Conservation (phyloP, 495 filamentous ascomycete genomes). For the Xylaria castorea region DNA sequence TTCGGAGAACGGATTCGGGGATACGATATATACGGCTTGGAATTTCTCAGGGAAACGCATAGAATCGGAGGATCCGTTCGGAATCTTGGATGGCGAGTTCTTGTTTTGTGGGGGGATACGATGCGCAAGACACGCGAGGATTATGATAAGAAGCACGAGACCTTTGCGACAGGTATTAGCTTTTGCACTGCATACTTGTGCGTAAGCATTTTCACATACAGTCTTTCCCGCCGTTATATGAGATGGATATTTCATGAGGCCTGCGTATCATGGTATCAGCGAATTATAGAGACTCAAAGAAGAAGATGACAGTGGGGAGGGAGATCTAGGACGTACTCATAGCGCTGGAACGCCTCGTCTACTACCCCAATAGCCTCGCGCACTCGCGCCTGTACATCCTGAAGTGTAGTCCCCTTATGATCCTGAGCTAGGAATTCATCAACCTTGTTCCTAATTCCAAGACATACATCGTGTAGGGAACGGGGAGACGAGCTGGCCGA, state of each 20-base stretch:
- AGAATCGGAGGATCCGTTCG: slow-evolving; percentile 24
- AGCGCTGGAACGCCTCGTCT: slow-evolving; percentile 70
- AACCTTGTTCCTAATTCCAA: slow-evolving; percentile 67
- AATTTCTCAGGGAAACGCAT: slow-evolving; percentile 53
- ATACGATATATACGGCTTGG: slow-evolving; percentile 87
- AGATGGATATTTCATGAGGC: slow-evolving; percentile 80
- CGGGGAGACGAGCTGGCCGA: slow-evolving; percentile 38
- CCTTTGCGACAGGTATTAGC: slow-evolving; percentile 15
- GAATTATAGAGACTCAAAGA: slow-evolving; percentile 8
- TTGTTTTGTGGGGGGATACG: slow-evolving; percentile 30
- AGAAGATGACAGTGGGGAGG: neutral
- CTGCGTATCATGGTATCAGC: slow-evolving; percentile 49
- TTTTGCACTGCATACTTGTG: neutral
- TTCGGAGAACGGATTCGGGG: slow-evolving; percentile 77
- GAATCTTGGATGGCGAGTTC: slow-evolving; percentile 16
- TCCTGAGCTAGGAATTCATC: slow-evolving; percentile 66
- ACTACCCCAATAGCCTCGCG: slow-evolving; percentile 73
- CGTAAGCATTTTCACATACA: slow-evolving; percentile 52
- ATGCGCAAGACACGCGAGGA: slow-evolving; percentile 71
- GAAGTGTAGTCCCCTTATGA: slow-evolving; percentile 55
- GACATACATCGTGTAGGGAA: slow-evolving; percentile 49
- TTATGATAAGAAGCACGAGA: slow-evolving; percentile 87
- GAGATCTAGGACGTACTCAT: slow-evolving; percentile 59
- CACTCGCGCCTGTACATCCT: slow-evolving; percentile 76
- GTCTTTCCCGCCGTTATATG: slow-evolving; percentile 98